Base-by-base conservation (phyloP, 306 rosid genomes). In the Vigna trinervia region DNA sequence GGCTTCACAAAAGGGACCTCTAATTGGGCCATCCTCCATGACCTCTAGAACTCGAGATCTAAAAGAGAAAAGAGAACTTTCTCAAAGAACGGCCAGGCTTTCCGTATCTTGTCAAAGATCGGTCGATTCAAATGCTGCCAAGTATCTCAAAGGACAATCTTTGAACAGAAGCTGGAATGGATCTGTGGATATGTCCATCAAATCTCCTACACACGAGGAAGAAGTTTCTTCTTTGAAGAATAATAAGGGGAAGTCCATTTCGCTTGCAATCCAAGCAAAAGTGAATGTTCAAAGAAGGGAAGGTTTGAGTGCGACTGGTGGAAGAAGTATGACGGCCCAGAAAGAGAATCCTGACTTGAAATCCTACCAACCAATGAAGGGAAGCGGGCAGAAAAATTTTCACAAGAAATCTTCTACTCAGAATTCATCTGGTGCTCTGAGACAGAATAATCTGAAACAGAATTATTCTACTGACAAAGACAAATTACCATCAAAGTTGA, bases 201-300 rank as follows among this genome's bases (percentile, higher is more conserved):
- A 82, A 76, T 76, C 85, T 64, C 78, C 89, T 41, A 75, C 83
- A 52, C 62, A 70, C 28, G 76, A 61, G 30, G 96, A 87, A 82
- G 93, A 90, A 81, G 87, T 67, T 10, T 73, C 80, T 73, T 78
- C 87, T 69, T 73, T 69, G 60, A 87, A 70, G 81, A 85, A 65
- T 47, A 85, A 65, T 47, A 90, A 86, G 56, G 95, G 92, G 59
- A 92, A 84, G 85, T 95, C 98, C 51, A 76, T 95, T 74, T 95
- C 98, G 2, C 98, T 95, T 80, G 98, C 98, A 52, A 79, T 95
- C 77, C 98, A 95, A 83, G 98, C 98, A 72, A 95, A 95, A 81
- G 98, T 92, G 80, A 95, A 95, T 84, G 98, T 95, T 81, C 97
- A 90, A 74, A 88, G 77, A 89, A 74, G 98, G 80, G 97, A 92